Conservation (phyloP, 1,139 yeast species). For the Saccharomyces hybrid region DNA sequence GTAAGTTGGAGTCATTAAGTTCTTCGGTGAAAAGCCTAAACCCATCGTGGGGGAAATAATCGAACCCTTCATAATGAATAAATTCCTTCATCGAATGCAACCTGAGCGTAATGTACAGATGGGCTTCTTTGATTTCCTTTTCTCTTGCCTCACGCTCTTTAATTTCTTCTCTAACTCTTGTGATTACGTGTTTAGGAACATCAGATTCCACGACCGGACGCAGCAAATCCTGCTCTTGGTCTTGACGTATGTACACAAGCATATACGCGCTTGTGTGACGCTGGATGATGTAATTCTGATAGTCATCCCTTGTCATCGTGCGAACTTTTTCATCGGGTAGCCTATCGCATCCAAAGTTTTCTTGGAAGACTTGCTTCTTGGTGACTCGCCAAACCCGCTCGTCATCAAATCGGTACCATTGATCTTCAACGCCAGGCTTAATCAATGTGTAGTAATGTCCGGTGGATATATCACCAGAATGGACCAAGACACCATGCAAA, state of each 20-base stretch:
- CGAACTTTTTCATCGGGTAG: constrained; percentile 42
- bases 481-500: constrained; percentile 89
- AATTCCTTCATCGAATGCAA: constrained; percentile 48
- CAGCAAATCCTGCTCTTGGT: constrained; percentile 49
- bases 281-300: constrained; percentile 54
- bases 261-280: constrained; percentile 93
- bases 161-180: constrained; percentile 54
- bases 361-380: constrained; percentile 76
- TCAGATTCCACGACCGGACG: constrained; percentile 49
- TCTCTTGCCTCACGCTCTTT: constrained; percentile 50
- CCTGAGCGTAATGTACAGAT: constrained; percentile 56
- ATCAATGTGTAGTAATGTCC: constrained; percentile 96
- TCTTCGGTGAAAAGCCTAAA: constrained; percentile 41
- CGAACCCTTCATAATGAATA: constrained; percentile 62
- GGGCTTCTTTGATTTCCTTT: constrained; percentile 69
- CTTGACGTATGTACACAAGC: constrained; percentile 83
- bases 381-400: constrained; percentile 89
- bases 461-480: constrained; percentile 88
- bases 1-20: constrained; percentile 40
- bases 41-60: constrained; percentile 55
- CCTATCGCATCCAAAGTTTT: constrained; percentile 79
- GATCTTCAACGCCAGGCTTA: constrained; percentile 61
- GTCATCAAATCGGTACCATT: constrained; percentile 92
- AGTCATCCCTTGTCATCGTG: constrained; percentile 49
- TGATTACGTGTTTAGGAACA: constrained; percentile 64